Conservation (phyloP, 2,329 filamentous ascomycete genomes). For the Macrophomina pseudophaseolina region DNA sequence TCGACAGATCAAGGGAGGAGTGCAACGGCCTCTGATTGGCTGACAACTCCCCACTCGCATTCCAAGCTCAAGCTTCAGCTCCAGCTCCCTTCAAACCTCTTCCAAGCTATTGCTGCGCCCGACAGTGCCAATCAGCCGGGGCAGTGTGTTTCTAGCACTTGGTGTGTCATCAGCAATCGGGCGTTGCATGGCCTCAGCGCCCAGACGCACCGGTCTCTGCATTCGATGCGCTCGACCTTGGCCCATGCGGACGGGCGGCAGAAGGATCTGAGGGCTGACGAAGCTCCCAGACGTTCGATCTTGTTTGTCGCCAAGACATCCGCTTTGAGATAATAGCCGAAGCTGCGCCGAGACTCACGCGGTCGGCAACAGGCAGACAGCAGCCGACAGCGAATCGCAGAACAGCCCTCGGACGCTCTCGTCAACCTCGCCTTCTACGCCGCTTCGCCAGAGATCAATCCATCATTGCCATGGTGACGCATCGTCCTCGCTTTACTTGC, state of each 20-base stretch:
- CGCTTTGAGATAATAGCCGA: not conserved
- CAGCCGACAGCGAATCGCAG: too few relatives aligned
- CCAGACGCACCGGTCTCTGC: not conserved
- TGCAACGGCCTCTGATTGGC: not conserved
- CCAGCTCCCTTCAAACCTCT: not conserved
- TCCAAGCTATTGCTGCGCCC: not conserved
- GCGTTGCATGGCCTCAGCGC: not conserved
- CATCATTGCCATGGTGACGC: too few relatives aligned
- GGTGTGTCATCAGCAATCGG: not conserved
- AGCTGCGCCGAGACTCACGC: not conserved
- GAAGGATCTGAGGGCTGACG: slow-evolving; percentile 5
- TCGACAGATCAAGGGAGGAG: not conserved
- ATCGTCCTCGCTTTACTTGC: not conserved
- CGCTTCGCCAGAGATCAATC: too few relatives aligned
- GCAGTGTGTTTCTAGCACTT: not conserved
- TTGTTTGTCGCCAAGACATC: not conserved
- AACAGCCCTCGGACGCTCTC: too few relatives aligned
- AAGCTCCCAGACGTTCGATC: slow-evolving; percentile 21
- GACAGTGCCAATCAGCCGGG: not conserved
- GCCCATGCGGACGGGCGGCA: not conserved
- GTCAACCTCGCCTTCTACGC: too few relatives aligned
- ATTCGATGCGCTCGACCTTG: not conserved
- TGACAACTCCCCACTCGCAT: not conserved
- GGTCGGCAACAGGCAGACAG: not conserved
- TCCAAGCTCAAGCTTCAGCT: slow-evolving; percentile 14